A percentile compares a stretch with the other conserved stretches of the same genome.
These are phyloP conservation scores for Echinosophora koreensis DNA, from an alignment of 306 rosid genomes.

Conservation along the genomic window DNA sequence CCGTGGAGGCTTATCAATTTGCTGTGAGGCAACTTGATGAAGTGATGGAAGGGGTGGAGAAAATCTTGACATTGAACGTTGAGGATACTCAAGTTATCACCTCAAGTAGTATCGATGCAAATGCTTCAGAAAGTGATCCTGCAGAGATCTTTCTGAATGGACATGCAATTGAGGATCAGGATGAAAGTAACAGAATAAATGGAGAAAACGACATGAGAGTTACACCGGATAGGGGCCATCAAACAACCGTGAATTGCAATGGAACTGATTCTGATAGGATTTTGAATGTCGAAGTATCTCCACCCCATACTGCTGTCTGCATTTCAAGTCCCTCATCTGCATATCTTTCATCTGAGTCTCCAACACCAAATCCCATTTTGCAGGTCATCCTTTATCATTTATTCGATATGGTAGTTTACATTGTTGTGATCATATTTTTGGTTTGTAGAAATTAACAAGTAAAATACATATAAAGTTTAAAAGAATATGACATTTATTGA, in stretches of 20 bases:
- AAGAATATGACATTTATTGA: constrained; percentile 26
- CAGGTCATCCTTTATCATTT: constrained; percentile 54
- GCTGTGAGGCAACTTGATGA: constrained; percentile 59
- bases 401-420: constrained; percentile 9
- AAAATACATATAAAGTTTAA: background rate
- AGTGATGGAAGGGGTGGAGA: constrained; percentile 71
- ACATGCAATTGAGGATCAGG: constrained; percentile 55
- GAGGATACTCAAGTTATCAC: constrained; percentile 59
- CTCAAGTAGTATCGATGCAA: constrained; percentile 48
- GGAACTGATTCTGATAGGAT: constrained; percentile 46
- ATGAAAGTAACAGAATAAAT: constrained; percentile 47
- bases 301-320: constrained; percentile 45
- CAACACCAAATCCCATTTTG: constrained; percentile 53
- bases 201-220: constrained; percentile 46
- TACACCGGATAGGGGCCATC: constrained; percentile 33
- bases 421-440: constrained; percentile 19
- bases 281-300: constrained; percentile 51
- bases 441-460: constrained; percentile 17
- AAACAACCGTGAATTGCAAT: constrained; percentile 41
- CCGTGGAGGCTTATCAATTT: constrained; percentile 65
- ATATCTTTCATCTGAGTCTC: constrained; percentile 57
- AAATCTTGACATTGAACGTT: constrained; percentile 52
- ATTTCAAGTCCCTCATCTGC: constrained; percentile 57
- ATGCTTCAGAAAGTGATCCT: constrained; percentile 61
- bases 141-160: constrained; percentile 54